Conservation (phyloP, 2,329 filamentous ascomycete genomes). For the Ceratocystis colombiana region DNA sequence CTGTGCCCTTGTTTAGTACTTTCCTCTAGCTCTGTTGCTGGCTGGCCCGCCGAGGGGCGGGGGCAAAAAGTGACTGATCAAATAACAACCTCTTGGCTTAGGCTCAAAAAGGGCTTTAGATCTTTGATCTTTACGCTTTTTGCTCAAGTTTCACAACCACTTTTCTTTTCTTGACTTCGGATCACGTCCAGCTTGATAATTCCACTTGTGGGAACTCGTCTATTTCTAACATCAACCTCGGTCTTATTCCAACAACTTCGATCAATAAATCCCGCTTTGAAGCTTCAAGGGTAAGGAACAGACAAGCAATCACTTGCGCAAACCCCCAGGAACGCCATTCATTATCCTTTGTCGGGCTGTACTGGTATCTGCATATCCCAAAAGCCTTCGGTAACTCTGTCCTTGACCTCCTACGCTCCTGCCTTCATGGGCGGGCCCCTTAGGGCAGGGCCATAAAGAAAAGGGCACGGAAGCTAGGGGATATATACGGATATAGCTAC, state of each 20-base stretch:
- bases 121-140: neutral
- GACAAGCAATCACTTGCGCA: neutral
- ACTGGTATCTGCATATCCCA: neutral
- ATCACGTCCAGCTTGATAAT: neutral
- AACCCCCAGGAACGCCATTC: neutral
- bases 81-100: neutral
- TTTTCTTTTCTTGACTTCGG: neutral
- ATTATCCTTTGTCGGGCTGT: neutral
- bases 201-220: neutral
- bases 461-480: no score
- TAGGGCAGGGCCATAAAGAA: no score
- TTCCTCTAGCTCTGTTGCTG: neutral
- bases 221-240: neutral
- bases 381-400: no score
- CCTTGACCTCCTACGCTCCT: no score
- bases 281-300: neutral
- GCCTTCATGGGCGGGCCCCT: no score
- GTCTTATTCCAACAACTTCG: neutral
- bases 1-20: neutral
- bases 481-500: neutral
- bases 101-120: neutral
- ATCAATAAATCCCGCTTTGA: neutral
- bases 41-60: neutral
- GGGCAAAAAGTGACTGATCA: slow-evolving; percentile 7
- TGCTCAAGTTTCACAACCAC: neutral